Evolutionary conservation across 2,329 filamentous ascomycete species (phyloP), one percentile per base, ranked within the genome.

Genomic region (Monilinia fructicola): DNA sequence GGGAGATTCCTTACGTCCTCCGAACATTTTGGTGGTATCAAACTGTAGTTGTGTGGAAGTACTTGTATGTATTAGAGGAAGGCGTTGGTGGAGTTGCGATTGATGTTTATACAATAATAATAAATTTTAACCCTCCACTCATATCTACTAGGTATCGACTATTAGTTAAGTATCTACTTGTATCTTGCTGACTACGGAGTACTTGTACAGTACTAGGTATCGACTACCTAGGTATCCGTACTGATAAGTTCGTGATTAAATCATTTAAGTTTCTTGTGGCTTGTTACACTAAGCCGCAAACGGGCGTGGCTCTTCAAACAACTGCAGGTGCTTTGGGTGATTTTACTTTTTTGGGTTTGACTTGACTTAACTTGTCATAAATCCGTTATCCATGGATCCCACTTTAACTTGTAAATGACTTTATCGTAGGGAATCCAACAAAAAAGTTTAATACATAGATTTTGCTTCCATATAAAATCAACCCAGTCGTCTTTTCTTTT

Each of bases 21-120:
- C 86, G 73, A 88, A 88, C 86, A 88, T 88, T 23, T 78, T 84
- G 69, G 69, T 61, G 66, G 56, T 67, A 38, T 65, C 14, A 4
- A 18, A 26, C 11, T 40, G 58, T 63, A 42, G 53, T 60, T 64
- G 55, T 56, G 28, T 48, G 64, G 64, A 46, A 14, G 40, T 54
- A 46, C n/a, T n/a, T n/a, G n/a, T n/a, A n/a, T n/a, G n/a, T n/a
- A n/a, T 59, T 56, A 3, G 21, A 50, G 52, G n/a, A 56, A 35
- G 59, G 18, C 35, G 54, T 54, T 40, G 54, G 53, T 38, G 4
- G 35, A 38, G 35, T 38, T 38, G 35, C n/a, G n/a, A 21, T 44
- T 59, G 42, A 59, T 26, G 61, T 56, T 56, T 54, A 64, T 26
- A 64, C 26, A 31, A 56, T 14, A 46, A 56, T 61, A 38, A 62